Conservation (phyloP, 257 asterid species). For the Gardenia jasminoides region DNA sequence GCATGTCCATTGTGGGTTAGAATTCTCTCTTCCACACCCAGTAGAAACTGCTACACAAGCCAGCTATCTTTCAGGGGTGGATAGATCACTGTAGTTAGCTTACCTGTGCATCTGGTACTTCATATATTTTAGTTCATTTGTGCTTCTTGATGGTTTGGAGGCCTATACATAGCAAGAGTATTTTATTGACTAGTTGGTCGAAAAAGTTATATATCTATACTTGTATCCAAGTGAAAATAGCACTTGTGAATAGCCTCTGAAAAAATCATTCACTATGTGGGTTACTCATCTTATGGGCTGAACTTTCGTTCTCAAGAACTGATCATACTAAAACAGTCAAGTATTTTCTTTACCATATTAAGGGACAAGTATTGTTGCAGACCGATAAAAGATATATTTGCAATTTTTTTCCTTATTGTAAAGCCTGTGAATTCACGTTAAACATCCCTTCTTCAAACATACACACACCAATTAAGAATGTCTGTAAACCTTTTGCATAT, state of each 20-base stretch:
- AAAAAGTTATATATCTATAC: not conserved
- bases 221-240: not conserved
- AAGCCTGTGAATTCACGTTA: too few relatives aligned
- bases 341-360: not conserved
- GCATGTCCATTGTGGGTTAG: not conserved
- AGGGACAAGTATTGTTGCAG: not conserved
- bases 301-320: not conserved
- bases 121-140: not conserved
- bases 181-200: not conserved
- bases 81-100: not conserved
- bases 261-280: not conserved
- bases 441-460: too few relatives aligned
- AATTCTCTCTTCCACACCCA: not conserved
- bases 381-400: not conserved
- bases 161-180: not conserved
- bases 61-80: not conserved
- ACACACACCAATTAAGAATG: too few relatives aligned
- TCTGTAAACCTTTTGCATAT: too few relatives aligned
- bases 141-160: constrained; percentile 1
- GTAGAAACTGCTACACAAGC: not conserved
- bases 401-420: too few relatives aligned
- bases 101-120: not conserved
- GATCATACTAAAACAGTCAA: not conserved
- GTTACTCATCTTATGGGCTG: not conserved
- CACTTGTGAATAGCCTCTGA: not conserved